Evolutionary conservation across 768 basidiomycete species (phyloP).

Genomic region (Hydnum rufescens): DNA sequence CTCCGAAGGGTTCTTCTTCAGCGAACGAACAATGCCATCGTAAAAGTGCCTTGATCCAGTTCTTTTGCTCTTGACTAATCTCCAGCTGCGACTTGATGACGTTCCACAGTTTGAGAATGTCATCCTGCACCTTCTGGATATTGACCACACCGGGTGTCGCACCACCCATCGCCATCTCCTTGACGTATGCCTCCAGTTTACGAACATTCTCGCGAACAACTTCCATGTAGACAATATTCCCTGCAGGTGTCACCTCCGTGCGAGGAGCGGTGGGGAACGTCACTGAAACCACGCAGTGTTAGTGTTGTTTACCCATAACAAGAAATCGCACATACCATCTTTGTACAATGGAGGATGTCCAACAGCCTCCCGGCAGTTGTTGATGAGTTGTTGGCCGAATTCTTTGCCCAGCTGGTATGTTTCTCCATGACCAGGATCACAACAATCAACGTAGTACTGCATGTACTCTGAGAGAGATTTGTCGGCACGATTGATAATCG

Average conservation of each 20-base stretch:
- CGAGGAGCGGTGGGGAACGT: conserved; percentile 97
- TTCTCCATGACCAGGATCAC: conserved; percentile 63
- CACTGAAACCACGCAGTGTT: conserved; percentile 26
- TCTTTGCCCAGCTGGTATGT: conserved; percentile 92
- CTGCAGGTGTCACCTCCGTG: conserved; percentile 83
- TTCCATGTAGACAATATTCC: conserved; percentile 88
- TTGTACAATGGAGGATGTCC: conserved; percentile 80
- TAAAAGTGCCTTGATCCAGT: conserved; percentile 86
- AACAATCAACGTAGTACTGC: conserved; percentile 83
- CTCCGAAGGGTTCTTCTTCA: conserved; percentile 53
- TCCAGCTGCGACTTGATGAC: conserved; percentile 94
- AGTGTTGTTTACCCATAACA: background rate
- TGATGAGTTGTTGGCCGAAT: conserved; percentile 87
- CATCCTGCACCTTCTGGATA: conserved; percentile 94
- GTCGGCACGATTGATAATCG: conserved; percentile 94
- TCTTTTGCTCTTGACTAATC: conserved; percentile 93
- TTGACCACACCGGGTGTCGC: conserved; percentile 67
- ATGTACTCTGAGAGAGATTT: conserved; percentile 81
- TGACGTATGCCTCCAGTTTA: conserved; percentile 92
- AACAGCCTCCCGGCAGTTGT: conserved; percentile 77
- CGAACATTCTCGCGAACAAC: conserved; percentile 91
- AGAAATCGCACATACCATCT: conserved; percentile 44
- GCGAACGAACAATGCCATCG: conserved; percentile 86
- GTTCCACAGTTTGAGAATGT: conserved; percentile 91
- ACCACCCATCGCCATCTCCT: conserved; percentile 96